Conservation (phyloP, 768 basidiomycete species). For the Boletellus ananiceps region DNA sequence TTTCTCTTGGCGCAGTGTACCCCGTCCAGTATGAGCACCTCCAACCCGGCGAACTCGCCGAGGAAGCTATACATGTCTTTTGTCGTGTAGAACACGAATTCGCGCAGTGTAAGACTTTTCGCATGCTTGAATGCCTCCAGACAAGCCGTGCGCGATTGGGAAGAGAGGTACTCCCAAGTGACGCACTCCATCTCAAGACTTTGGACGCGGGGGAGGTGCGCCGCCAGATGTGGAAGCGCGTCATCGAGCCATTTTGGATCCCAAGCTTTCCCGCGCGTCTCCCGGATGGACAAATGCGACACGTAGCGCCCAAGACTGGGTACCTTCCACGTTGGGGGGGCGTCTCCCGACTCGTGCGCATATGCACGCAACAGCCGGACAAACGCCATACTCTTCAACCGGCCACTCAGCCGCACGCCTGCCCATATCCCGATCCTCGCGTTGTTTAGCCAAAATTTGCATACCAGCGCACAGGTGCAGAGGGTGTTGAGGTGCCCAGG, state of each 20-base stretch:
- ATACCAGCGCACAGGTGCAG: conserved; percentile 27
- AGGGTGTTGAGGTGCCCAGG: conserved; percentile 18
- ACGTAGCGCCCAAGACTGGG: conserved; percentile 59
- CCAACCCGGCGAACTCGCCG: conserved; percentile 24
- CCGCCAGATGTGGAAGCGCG: conserved; percentile 22
- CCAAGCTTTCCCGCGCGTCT: conserved; percentile 30
- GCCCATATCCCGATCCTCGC: conserved; percentile 25
- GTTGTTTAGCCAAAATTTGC: conserved; percentile 27
- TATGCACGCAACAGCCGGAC: conserved; percentile 19
- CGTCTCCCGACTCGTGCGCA: conserved; percentile 19
- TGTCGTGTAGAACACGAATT: conserved; percentile 24
- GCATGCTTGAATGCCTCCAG: conserved; percentile 21
- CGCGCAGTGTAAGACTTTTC: conserved; percentile 19
- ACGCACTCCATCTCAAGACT: conserved; percentile 27
- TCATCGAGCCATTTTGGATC: conserved; percentile 33
- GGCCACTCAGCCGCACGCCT: conserved; percentile 15
- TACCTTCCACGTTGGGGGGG: conserved; percentile 32
- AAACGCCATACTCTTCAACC: conserved; percentile 20
- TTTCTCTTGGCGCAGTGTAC: conserved; percentile 24
- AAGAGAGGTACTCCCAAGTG: conserved; percentile 32
- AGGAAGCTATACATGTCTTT: conserved; percentile 27
- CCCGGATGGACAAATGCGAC: conserved; percentile 22
- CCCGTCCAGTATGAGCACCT: conserved; percentile 27
- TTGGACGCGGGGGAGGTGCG: conserved; percentile 18
- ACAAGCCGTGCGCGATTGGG: conserved; percentile 23